Evolutionary conservation across 441 rosid genomes (phyloP).

Genomic region (Adansonia gregorii): DNA sequence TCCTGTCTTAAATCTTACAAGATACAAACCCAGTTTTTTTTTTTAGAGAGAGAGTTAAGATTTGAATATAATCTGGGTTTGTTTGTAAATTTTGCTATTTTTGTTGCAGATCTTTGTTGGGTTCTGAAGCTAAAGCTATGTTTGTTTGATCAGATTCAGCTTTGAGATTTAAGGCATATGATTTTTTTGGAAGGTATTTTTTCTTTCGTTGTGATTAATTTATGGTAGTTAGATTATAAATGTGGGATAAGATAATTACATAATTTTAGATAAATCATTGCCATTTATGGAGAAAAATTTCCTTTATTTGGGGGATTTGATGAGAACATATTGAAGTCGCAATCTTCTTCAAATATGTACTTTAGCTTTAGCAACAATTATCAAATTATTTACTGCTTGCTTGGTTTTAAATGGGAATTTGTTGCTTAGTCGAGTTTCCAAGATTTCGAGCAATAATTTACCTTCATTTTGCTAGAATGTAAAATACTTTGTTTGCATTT

Average conservation of each 20-base stretch:
- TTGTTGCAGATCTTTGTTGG: conserved; percentile 29
- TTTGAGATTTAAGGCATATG: background rate
- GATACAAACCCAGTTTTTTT: background rate
- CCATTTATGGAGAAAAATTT: background rate
- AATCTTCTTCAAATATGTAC: conserved; percentile 18
- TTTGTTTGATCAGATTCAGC: conserved; percentile 21
- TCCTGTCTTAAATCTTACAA: background rate
- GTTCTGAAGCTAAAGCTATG: background rate
- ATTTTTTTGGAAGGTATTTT: background rate
- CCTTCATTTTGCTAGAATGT: background rate
- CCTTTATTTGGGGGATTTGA: conserved; percentile 1
- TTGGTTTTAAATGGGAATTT: conserved; percentile 29
- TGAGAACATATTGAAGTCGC: background rate
- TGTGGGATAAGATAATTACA: background rate
- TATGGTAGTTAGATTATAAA: background rate
- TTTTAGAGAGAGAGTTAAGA: background rate
- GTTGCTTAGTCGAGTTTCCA: conserved; percentile 11
- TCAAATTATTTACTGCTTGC: background rate
- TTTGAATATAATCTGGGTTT: background rate
- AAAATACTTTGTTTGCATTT: background rate
- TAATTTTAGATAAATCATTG: background rate
- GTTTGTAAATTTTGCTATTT: background rate
- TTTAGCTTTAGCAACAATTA: conserved; percentile 22
- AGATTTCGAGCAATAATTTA: background rate
- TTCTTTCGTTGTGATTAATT: background rate